A percentile compares a stretch with the other conserved stretches of the same genome.
Evolutionary conservation across 306 rosid genomes (phyloP).

Genomic region (Cyamopsis tetragonoloba): DNA sequence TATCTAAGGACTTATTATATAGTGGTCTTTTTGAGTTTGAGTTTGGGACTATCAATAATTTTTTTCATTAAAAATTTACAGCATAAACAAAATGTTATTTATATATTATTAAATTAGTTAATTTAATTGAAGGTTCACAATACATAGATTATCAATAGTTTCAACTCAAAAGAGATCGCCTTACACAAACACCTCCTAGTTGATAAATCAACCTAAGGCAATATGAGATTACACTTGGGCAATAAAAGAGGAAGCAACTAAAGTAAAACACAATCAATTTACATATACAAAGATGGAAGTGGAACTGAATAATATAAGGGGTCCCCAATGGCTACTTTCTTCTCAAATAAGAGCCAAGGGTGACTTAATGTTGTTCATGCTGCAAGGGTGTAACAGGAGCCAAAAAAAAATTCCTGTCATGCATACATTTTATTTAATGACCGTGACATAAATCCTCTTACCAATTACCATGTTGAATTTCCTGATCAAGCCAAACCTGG

Average conservation of each 20-base stretch:
- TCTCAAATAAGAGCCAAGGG: background rate
- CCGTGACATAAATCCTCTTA: background rate
- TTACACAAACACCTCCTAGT: too few relatives aligned
- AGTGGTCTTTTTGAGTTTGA: too few relatives aligned
- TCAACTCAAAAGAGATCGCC: too few relatives aligned
- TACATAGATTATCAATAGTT: too few relatives aligned
- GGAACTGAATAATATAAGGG: background rate
- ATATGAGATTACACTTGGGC: background rate
- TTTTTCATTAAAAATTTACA: too few relatives aligned
- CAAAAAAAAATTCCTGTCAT: background rate
- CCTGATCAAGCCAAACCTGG: slow-evolving; percentile 20
- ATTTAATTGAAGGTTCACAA: too few relatives aligned
- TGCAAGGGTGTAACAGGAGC: background rate
- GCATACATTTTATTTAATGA: background rate
- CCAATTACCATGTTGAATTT: slow-evolving; percentile 3
- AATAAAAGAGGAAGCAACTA: background rate
- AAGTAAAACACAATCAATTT: background rate
- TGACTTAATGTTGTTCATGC: background rate
- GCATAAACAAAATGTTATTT: too few relatives aligned
- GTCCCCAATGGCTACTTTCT: slow-evolving; percentile 14
- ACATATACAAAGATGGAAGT: background rate
- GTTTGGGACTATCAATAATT: too few relatives aligned
- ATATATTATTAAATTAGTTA: too few relatives aligned
- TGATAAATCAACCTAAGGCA: background rate
- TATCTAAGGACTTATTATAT: too few relatives aligned